A percentile compares a stretch with the other conserved stretches of the same genome.
Evolutionary conservation across 352 stramenopile genomes (phyloP).

Genomic region (Globisporangium iwayamae): DNA sequence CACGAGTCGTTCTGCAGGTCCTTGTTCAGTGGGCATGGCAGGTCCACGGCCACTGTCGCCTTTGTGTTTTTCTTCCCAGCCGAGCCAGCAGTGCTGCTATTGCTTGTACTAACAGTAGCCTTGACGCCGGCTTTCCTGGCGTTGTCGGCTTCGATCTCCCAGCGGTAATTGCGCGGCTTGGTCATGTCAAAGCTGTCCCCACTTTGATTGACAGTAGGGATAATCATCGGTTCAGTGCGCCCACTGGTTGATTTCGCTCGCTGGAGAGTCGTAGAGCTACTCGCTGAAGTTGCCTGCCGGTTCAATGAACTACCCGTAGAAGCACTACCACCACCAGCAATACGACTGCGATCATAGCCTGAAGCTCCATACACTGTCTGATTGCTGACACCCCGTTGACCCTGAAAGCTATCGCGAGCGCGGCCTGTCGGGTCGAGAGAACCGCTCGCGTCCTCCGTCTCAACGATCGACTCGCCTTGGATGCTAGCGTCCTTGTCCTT

Average conservation of each 20-base stretch:
- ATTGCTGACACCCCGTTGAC: background rate
- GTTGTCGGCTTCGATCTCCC: slow-evolving; percentile 43
- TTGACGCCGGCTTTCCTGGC: background rate
- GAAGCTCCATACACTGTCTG: background rate
- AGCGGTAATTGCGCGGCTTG: slow-evolving; percentile 72
- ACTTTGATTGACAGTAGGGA: background rate
- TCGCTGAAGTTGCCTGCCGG: background rate
- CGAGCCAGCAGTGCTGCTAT: background rate
- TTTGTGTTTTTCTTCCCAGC: background rate
- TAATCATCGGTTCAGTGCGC: background rate
- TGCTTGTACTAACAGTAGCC: background rate
- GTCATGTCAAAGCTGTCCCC: slow-evolving; percentile 66
- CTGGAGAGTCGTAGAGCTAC: slow-evolving; percentile 1
- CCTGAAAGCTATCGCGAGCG: background rate
- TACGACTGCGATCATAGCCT: background rate
- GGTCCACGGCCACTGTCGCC: background rate
- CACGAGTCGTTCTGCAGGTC: slow-evolving; percentile 68
- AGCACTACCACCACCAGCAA: background rate
- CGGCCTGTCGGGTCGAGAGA: background rate
- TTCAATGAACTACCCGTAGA: background rate
- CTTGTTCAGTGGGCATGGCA: slow-evolving; percentile 62
- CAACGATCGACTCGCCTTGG: slow-evolving; percentile 8
- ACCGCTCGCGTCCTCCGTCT: slow-evolving; percentile 5
- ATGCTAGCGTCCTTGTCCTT: slow-evolving; percentile 15
- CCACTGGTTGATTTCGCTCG: background rate